A percentile compares a stretch with the other conserved stretches of the same genome.
Conservation (phyloP, 2,329 filamentous ascomycete species). For the Pseudogymnoascus sp. region DNA sequence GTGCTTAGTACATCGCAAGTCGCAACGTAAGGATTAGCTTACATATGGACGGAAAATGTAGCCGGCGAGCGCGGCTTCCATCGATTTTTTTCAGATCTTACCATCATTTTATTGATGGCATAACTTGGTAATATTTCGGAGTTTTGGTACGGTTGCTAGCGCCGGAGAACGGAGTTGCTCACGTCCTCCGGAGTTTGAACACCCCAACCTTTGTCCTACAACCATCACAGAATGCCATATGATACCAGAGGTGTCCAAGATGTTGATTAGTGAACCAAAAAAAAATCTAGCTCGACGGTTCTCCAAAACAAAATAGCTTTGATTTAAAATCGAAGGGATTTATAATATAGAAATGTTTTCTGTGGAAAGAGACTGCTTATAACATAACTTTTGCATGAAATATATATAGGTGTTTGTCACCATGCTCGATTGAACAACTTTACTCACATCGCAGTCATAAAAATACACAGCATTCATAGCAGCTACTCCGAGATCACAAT, state of each 20-base stretch:
- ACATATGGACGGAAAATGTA: not conserved
- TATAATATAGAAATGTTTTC: not conserved
- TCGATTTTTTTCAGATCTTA: no score
- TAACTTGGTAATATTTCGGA: not conserved
- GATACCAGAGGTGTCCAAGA: not conserved
- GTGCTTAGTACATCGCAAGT: not conserved
- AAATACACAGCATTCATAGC: not conserved
- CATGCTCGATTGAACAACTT: not conserved
- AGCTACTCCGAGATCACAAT: not conserved
- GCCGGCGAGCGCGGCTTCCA: no score
- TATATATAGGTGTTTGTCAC: not conserved
- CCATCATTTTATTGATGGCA: no score
- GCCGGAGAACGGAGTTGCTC: not conserved
- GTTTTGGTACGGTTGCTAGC: not conserved
- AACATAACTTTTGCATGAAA: not conserved
- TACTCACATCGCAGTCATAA: not conserved
- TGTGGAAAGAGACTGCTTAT: not conserved
- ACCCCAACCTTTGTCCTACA: not conserved
- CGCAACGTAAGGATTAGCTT: not conserved
- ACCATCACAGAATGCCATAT: not conserved
- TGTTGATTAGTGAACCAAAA: not conserved
- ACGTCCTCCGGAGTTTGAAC: not conserved
- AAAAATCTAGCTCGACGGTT: no score
- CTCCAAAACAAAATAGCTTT: not conserved
- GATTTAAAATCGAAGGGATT: not conserved